Conservation (phyloP, 1,139 yeast genomes). For the Geotrichum carabidarum region DNA sequence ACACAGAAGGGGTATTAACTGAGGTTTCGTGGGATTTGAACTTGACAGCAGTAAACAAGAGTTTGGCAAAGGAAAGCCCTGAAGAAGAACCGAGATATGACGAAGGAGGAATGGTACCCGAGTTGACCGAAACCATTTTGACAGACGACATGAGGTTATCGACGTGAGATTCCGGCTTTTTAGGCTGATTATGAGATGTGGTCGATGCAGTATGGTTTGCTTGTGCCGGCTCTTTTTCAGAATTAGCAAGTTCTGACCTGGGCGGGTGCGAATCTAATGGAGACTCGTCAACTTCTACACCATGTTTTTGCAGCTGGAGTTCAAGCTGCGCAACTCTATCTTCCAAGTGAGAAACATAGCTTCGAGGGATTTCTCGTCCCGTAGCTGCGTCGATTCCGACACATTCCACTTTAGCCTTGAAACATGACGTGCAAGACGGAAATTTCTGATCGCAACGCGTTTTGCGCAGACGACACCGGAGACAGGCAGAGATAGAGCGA, state of each 20-base stretch:
- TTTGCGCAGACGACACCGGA: constrained; percentile 72
- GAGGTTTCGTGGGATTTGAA: constrained; percentile 40
- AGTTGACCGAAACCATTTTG: constrained; percentile 31
- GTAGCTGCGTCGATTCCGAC: constrained; percentile 83
- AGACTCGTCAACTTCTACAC: constrained; percentile 34
- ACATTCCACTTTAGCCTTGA: constrained; percentile 64
- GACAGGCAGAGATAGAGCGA: constrained; percentile 64
- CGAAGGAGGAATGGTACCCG: constrained; percentile 32
- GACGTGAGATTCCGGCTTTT: constrained; percentile 13
- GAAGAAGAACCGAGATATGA: constrained; percentile 52
- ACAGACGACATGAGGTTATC: constrained; percentile 30
- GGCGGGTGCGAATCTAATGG: not conserved
- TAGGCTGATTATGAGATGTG: not conserved
- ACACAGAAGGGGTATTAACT: not conserved
- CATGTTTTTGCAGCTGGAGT: constrained; percentile 43
- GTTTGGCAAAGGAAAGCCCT: constrained; percentile 65
- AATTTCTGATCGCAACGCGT: constrained; percentile 78
- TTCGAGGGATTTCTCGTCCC: constrained; percentile 78
- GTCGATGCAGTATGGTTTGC: not conserved
- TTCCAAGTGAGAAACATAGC: constrained; percentile 74
- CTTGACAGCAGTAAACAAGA: constrained; percentile 71
- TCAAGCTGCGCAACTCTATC: constrained; percentile 57
- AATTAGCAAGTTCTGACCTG: not conserved
- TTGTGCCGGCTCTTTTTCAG: not conserved
- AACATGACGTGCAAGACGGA: constrained; percentile 75